Evolutionary conservation across 1,139 yeast genomes (phyloP), one percentile per base, ranked within the genome.

Genomic region (Pichia sp.): DNA sequence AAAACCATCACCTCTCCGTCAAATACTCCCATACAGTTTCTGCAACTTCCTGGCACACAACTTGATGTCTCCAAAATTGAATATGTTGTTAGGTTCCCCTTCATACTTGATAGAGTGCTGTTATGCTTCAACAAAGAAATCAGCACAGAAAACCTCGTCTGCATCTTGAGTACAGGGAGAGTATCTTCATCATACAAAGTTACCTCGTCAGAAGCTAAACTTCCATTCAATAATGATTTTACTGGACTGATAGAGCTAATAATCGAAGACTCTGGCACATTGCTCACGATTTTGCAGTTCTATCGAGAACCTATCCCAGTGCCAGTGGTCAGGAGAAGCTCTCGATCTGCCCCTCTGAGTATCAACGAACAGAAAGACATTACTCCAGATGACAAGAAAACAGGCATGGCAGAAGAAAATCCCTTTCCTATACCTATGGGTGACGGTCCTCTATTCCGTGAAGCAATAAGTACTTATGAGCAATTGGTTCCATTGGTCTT

Each of bases 381-480:
- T n/a, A n/a, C n/a, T n/a, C n/a, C n/a, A n/a, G n/a, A n/a, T n/a
- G n/a, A n/a, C n/a, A n/a, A n/a, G n/a, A n/a, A n/a, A n/a, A 23
- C 8, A 23, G n/a, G 13, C 7, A 12, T 23, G 26, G 22, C 22
- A 9, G 22, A 21, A 9, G 22, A 21, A 21, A 49, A 45, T 27
- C 56, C 56, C 8, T 53, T 47, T 27, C 55, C 54, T 1, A 39
- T 63, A 18, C 62, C 56, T 1, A 62, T 64, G 51, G 82, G 77
- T 40, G 94, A 83, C 51, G 93, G 93, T 0, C 94, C 94, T 1
- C 69, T 75, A 30, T 82, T 83, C 51, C 62, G 93, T 33, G 75
- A 72, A 23, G 61, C 75, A 0, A 56, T 83, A 15, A 60, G 63
- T 11, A 62, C 63, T 8, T 69, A 76, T 49, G 93, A 83, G 53